Evolutionary conservation across 2,329 filamentous ascomycete genomes (phyloP), one percentile per base, ranked within the genome.

Genomic region (Ascochyta clinopodiicola): DNA sequence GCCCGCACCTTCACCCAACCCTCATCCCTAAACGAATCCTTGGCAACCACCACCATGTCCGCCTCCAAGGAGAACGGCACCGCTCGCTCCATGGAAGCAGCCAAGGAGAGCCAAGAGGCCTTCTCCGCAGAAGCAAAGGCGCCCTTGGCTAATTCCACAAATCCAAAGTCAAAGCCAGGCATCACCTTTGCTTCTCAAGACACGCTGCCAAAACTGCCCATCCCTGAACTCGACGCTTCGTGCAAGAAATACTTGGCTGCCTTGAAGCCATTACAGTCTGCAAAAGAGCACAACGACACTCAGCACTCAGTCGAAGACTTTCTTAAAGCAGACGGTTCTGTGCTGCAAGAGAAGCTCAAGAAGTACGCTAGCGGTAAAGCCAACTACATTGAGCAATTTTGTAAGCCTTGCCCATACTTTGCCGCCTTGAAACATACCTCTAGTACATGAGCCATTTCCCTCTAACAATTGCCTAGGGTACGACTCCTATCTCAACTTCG

Each of bases 381-480:
- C 34, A 98, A 94, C 77, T 99, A 97, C 73, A 98, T 99, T 67
- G 95, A 98, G 74, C 95, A 99, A 70, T 99, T 99, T 68, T 99
- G 94, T 96, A 84, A 73, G 91, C 84, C 4, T 13, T 6, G 34
- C 10, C 10, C 31, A 7, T 27, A 21, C 13, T 36, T 12, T 15
- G 3, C 8, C 12, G 8, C 6, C 13, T 21, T 24, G 6, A 12
- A 3, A 6, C 22, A 25, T 12, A 8, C 27, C 22, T 15, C 6
- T 29, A 13, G 9, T 42, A 6, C 12, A 22, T 22, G 6, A 21
- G 10, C 12, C 8, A 24, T 4, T 4, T 29, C 2, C 5, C 6
- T 19, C 51, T 55, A 21, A 58, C 21, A 40, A 6, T 1, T 27
- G 9, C 36, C 27, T 48, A 96, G 93, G 93, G 95, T 98, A 98